Percentiles rank a stretch among this genome's conserved stretches.
These are phyloP conservation scores for Neurospora crassa DNA, from an alignment of 2,329 filamentous ascomycete species.

Conservation along the genomic window DNA sequence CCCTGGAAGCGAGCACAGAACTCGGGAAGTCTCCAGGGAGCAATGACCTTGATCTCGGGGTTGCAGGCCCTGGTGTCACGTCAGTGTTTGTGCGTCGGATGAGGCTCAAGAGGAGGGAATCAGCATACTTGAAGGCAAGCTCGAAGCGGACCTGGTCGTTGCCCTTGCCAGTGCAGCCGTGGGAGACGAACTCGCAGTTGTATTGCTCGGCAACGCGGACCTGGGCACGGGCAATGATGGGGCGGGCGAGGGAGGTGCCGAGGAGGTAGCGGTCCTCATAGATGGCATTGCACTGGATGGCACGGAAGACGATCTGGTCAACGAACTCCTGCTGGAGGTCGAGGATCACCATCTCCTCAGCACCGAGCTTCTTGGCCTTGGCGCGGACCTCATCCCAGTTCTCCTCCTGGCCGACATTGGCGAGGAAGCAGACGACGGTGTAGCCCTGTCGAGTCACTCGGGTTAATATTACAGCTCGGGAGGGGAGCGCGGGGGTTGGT, in stretches of 20 bases:
- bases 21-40: constrained; percentile 62
- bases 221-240: constrained; percentile 59
- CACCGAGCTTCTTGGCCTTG: constrained; percentile 53
- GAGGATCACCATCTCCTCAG: constrained; percentile 51
- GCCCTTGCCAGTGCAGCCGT: constrained; percentile 54
- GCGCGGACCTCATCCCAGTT: constrained; percentile 63
- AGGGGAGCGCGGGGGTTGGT: not conserved
- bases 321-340: constrained; percentile 69
- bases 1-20: constrained; percentile 65
- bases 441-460: constrained; percentile 30
- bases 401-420: constrained; percentile 68
- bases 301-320: constrained; percentile 70
- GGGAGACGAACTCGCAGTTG: constrained; percentile 41
- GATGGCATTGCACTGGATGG: constrained; percentile 64
- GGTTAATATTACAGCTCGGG: constrained; percentile 1
- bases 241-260: constrained; percentile 56
- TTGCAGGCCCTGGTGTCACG: constrained; percentile 23
- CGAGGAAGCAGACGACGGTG: constrained; percentile 53
- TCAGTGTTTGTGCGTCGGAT: not conserved
- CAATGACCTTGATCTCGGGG: constrained; percentile 60
- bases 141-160: constrained; percentile 60
- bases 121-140: constrained; percentile 24
- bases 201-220: constrained; percentile 54
- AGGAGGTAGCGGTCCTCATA: constrained; percentile 49
- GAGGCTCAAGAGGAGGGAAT: constrained; percentile 12